phyloP scores from a whole-genome alignment of 257 asterid genomes.

The Gardenia jasminoides region DNA sequence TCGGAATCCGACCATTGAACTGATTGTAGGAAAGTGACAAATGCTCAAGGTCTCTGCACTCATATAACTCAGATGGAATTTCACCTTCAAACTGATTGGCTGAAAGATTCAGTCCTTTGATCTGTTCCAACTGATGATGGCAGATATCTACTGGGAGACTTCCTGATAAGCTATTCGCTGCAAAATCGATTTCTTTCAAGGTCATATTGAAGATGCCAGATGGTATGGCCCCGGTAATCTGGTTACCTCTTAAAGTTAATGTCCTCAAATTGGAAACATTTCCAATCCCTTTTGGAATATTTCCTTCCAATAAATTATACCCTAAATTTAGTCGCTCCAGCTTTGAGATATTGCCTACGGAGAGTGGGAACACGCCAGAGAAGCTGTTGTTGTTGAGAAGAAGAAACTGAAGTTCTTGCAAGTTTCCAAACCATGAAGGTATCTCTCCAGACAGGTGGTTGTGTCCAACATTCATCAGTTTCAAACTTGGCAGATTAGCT shows the following conservation, averaged over 20 bases:
- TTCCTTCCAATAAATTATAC: conserved; percentile 37
- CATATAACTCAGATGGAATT: conserved; percentile 28
- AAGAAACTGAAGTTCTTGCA: conserved; percentile 27
- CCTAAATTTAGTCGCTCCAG: conserved; percentile 28
- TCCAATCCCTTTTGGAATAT: conserved; percentile 23
- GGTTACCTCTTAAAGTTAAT: conserved; percentile 14
- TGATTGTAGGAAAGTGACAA: conserved; percentile 30
- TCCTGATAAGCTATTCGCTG: conserved; percentile 23
- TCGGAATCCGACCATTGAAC: conserved; percentile 36
- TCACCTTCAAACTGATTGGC: conserved; percentile 29
- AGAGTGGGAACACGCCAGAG: conserved; percentile 42
- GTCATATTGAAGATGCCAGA: conserved; percentile 23
- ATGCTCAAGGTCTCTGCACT: conserved; percentile 28
- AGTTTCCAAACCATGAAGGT: conserved; percentile 42
- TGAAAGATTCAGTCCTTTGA: conserved; percentile 5
- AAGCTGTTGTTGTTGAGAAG: conserved; percentile 35
- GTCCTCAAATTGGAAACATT: conserved; percentile 21
- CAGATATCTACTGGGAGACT: conserved; percentile 26
- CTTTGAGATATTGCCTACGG: conserved; percentile 38
- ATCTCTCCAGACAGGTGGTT: conserved; percentile 38
- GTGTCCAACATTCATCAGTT: conserved; percentile 28
- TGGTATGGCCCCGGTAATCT: conserved; percentile 30
- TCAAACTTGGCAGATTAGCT: conserved; percentile 25
- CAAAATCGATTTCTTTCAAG: conserved; percentile 18
- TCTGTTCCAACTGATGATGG: conserved; percentile 5